phyloP scores from a whole-genome alignment of 1,284 basidiomycete species.

The Puccinia brachypodii region DNA sequence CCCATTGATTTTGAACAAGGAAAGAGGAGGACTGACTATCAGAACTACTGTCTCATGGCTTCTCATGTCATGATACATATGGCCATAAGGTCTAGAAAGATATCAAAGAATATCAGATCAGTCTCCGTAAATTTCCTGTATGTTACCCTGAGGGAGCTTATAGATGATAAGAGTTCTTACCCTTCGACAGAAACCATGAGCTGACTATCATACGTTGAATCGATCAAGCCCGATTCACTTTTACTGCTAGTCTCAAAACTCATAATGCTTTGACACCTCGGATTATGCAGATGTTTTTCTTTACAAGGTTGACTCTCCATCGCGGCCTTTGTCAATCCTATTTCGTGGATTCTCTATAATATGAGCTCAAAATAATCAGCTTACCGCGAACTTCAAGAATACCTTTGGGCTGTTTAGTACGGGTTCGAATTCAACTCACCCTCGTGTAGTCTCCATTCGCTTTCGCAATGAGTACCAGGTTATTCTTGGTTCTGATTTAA shows the following conservation, averaged over 20 bases:
- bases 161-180: slow-evolving; percentile 1
- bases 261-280: background rate
- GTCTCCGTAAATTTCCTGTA: background rate
- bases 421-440: background rate
- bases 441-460: slow-evolving; percentile 41
- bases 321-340: slow-evolving; percentile 44
- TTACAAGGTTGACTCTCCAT: slow-evolving; percentile 1
- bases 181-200: slow-evolving; percentile 37
- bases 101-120: background rate
- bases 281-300: background rate
- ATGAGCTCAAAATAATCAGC: background rate
- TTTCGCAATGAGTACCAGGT: slow-evolving; percentile 33
- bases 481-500: slow-evolving; percentile 18
- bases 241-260: background rate
- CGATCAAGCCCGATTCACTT: background rate
- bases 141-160: background rate
- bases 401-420: background rate
- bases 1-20: background rate
- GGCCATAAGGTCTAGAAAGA: slow-evolving; percentile 43
- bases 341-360: slow-evolving; percentile 43
- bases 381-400: background rate
- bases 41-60: slow-evolving; percentile 34
- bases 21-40: slow-evolving; percentile 13
- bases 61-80: slow-evolving; percentile 15
- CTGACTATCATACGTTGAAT: slow-evolving; percentile 23